These are phyloP conservation scores for Balamuthia mandrillaris DNA, from an alignment of 208 protist genomes.

Conservation along the genomic window DNA sequence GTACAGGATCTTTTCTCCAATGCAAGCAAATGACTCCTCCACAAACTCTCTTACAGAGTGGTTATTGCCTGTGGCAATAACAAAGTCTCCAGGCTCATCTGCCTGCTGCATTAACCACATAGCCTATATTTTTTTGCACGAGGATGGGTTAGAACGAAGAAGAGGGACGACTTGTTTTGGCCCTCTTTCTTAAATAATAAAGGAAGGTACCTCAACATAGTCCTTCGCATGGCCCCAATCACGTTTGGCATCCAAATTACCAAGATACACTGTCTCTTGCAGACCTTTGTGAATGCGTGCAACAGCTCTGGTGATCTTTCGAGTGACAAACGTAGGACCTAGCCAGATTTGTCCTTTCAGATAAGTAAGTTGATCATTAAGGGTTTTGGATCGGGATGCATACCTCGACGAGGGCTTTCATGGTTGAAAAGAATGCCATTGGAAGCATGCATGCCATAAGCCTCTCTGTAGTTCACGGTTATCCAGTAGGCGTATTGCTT, in stretches of 20 bases:
- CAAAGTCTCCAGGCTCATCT: slow-evolving; percentile 82
- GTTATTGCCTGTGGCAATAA: slow-evolving; percentile 86
- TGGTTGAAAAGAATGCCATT: slow-evolving; percentile 97
- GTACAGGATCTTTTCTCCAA: slow-evolving; percentile 69
- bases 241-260: slow-evolving; percentile 86
- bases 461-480: slow-evolving; percentile 91
- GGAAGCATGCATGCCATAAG: slow-evolving; percentile 78
- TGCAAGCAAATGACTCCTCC: slow-evolving; percentile 71
- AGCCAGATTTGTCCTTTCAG: too few species aligned
- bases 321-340: slow-evolving; percentile 88
- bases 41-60: slow-evolving; percentile 85
- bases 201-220: slow-evolving; percentile 79
- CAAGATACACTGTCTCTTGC: slow-evolving; percentile 78
- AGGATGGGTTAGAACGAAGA: too few species aligned
- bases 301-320: slow-evolving; percentile 90
- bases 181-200: too few species aligned
- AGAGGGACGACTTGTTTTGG: too few species aligned
- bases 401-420: slow-evolving; percentile 86
- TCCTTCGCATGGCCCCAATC: slow-evolving; percentile 92
- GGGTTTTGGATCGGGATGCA: not conserved
- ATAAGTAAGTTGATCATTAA: too few species aligned
- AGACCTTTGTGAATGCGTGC: slow-evolving; percentile 80
- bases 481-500: slow-evolving; percentile 93
- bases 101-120: slow-evolving; percentile 95
- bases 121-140: slow-evolving; percentile 49